A percentile compares a stretch with the other conserved stretches of the same genome.
These are phyloP conservation scores for Gonapodya prolifera DNA, from an alignment of 192 early-diverging fungal species.

Conservation along the genomic window DNA sequence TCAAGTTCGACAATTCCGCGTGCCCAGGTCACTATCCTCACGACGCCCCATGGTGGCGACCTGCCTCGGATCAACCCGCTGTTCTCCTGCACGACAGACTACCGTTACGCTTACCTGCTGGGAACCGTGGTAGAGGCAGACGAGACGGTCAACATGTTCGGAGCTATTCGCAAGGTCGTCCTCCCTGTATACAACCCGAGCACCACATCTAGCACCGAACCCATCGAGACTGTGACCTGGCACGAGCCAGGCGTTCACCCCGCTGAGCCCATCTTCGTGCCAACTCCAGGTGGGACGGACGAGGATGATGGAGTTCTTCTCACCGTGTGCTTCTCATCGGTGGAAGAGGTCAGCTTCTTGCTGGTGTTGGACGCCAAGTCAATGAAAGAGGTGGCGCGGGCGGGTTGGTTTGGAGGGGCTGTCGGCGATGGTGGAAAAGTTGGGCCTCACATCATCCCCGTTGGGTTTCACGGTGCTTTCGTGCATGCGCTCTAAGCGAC, in stretches of 20 bases:
- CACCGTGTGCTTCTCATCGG: constrained; percentile 31
- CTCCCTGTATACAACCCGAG: background rate
- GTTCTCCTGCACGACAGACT: background rate
- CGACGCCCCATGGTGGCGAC: background rate
- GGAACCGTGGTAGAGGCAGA: background rate
- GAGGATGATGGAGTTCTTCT: constrained; percentile 70
- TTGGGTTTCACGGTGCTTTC: constrained; percentile 51
- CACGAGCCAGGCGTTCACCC: constrained; percentile 56
- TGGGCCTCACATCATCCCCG: constrained; percentile 38
- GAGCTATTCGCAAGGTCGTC: background rate
- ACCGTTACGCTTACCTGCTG: background rate
- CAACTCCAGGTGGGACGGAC: constrained; percentile 28
- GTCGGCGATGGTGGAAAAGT: constrained; percentile 38
- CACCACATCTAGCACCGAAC: background rate
- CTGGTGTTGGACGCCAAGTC: constrained; percentile 60
- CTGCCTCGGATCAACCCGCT: background rate
- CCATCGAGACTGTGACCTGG: constrained; percentile 12
- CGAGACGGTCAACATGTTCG: background rate
- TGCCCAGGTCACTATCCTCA: background rate
- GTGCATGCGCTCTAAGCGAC: background rate
- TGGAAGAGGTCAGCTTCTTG: constrained; percentile 33
- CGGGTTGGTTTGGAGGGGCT: background rate
- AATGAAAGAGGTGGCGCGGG: constrained; percentile 45
- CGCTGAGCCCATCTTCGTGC: constrained; percentile 69
- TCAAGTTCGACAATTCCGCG: background rate